These are phyloP conservation scores for Apiotrichum akiyoshidainum DNA, from an alignment of 1,284 basidiomycete species.

Conservation along the genomic window DNA sequence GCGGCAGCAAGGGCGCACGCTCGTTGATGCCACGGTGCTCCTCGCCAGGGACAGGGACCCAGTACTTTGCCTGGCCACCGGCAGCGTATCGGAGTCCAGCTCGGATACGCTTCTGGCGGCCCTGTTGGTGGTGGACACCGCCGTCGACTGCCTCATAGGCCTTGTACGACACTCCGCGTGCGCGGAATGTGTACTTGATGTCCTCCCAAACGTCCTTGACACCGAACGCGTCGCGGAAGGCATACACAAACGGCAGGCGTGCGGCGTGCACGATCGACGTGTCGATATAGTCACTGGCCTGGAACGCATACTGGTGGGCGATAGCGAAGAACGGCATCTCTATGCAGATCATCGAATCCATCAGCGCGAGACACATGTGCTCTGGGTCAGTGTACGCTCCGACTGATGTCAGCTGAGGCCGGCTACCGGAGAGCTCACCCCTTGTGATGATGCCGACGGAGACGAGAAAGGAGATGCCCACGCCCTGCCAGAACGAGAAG, in stretches of 20 bases:
- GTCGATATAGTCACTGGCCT: conserved; percentile 73
- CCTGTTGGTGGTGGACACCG: conserved; percentile 77
- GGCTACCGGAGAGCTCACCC: conserved; percentile 39
- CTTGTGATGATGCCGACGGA: conserved; percentile 70
- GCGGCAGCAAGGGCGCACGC: conserved; percentile 67
- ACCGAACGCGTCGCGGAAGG: conserved; percentile 82
- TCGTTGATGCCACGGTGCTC: conserved; percentile 32
- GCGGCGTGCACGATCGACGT: conserved; percentile 66
- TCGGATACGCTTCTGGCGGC: conserved; percentile 73
- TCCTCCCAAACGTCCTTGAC: conserved; percentile 84
- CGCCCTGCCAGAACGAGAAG: conserved; percentile 96
- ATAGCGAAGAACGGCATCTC: conserved; percentile 98
- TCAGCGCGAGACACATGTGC: conserved; percentile 83
- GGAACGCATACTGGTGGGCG: conserved; percentile 61
- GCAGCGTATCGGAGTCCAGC: conserved; percentile 87
- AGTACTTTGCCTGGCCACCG: conserved; percentile 84
- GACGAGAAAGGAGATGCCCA: conserved; percentile 82
- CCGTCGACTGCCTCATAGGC: conserved; percentile 95
- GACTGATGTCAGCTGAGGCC: conserved; percentile 48
- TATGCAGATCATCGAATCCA: conserved; percentile 85
- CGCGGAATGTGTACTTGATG: conserved; percentile 73
- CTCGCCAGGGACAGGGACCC: conserved; percentile 69
- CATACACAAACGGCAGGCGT: conserved; percentile 80
- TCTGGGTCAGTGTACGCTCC: conserved; percentile 87
- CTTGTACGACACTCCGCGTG: conserved; percentile 89